Base-by-base conservation (phyloP, 331 rosid genomes). In the Arachis monticola region DNA sequence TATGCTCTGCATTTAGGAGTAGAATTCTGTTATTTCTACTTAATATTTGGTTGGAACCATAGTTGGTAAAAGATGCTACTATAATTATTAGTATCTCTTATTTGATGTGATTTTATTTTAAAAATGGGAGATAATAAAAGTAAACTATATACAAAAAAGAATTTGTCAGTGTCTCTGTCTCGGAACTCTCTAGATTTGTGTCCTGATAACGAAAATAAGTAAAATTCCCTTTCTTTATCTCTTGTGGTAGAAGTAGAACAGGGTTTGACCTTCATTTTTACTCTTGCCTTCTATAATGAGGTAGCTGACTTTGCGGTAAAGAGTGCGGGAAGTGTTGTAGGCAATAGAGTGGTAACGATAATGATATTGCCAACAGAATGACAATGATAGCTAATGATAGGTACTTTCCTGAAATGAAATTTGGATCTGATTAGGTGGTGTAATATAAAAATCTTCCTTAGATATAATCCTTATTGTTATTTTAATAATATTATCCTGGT, bases 191-290 rank as follows among this genome's bases (percentile, higher is more conserved):
- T 17, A 17, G 22, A 17, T 17, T 17, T 17, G 22, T 17, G 22
- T 17, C 22, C 22, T 17, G n/a, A 17, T 17, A 17, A 17, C 22
- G 22, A 0, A 17, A 35, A 35, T 35, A 35, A 35, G 40, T 35
- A 35, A 1, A 2, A 35, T 35, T 35, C 40, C 40, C 40, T 35
- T 35, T 35, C 40, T 35, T 35, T 35, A 35, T 35, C 4, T 35
- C 40, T 35, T 4, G 3, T 2, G 40, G 40, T 35, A 35, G 14
- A 56, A 17, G 22, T 35, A 35, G 51, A 51, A 2, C 17, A 44
- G 38, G 66, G 32, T 2, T 82, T 82, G 79, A 70, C 59, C 61
- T 51, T 45, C 64, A n/a, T 13, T 73, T 52, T 65, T 38, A 57
- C 45, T 11, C 71, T 46, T 4, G 44, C 55, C 44, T 59, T 50